These are phyloP conservation scores for Sporothrix schenckii DNA, from an alignment of 2,329 filamentous ascomycete genomes.

Conservation along the genomic window DNA sequence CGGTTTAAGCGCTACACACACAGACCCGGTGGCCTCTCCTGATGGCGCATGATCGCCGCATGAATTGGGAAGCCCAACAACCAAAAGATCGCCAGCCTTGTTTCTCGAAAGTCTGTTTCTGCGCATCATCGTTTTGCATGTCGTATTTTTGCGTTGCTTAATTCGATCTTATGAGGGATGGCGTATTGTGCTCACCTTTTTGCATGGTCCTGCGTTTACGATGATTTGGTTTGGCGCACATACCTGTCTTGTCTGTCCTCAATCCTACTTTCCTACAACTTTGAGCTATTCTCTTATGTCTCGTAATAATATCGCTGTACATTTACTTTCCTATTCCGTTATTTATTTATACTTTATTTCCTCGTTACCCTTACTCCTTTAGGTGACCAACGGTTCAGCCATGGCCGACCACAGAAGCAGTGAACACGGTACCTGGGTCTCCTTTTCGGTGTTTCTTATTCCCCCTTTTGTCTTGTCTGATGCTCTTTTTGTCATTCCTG, in stretches of 20 bases:
- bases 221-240: slow-evolving; percentile 11
- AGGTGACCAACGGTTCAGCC: neutral
- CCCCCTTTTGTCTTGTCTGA: neutral
- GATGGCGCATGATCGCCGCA: slow-evolving; percentile 25
- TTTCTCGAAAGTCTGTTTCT: slow-evolving; percentile 25
- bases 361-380: slow-evolving; percentile 12
- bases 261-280: neutral
- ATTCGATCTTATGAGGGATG: neutral
- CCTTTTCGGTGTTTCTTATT: slow-evolving; percentile 18
- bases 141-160: neutral
- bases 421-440: slow-evolving; percentile 21
- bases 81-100: slow-evolving; percentile 26
- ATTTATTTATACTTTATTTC: neutral
- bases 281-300: neutral
- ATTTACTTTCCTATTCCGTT: neutral
- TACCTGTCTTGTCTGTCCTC: neutral
- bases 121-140: slow-evolving; percentile 16
- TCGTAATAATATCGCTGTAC: neutral
- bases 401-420: slow-evolving; percentile 15
- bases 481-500: neutral
- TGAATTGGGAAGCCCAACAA: slow-evolving; percentile 20
- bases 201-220: neutral
- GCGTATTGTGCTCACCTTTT: slow-evolving; percentile 4
- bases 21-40: slow-evolving; percentile 1
- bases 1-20: neutral